phyloP scores from a whole-genome alignment of 768 basidiomycete genomes.

The Mycena olivaceomarginata region DNA sequence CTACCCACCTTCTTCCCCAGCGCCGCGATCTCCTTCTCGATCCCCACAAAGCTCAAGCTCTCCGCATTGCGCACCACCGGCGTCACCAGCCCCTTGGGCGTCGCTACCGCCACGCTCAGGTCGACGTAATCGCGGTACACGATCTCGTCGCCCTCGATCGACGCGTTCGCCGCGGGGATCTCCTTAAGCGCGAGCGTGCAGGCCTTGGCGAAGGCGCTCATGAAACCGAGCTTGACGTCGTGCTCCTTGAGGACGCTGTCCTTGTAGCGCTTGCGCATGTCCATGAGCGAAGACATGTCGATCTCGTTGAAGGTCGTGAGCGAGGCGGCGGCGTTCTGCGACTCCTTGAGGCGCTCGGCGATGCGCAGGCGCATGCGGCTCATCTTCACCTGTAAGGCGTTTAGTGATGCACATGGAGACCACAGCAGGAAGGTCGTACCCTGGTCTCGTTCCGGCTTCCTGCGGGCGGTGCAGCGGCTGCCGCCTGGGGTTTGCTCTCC shows the following conservation, averaged over 20 bases:
- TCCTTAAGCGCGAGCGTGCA: constrained; percentile 90
- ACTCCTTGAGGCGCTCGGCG: constrained; percentile 97
- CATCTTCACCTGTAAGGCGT: constrained; percentile 89
- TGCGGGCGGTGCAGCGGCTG: constrained; percentile 54
- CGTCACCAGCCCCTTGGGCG: constrained; percentile 97
- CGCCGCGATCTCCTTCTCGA: constrained; percentile 94
- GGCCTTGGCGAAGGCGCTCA: constrained; percentile 97
- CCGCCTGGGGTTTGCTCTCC: constrained; percentile 48
- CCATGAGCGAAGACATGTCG: constrained; percentile 97
- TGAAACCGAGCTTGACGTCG: constrained; percentile 98
- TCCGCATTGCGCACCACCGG: constrained; percentile 97
- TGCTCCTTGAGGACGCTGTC: constrained; percentile 92
- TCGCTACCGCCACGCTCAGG: constrained; percentile 96
- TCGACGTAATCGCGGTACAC: constrained; percentile 96
- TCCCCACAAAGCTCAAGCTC: constrained; percentile 88
- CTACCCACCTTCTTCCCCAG: constrained; percentile 92
- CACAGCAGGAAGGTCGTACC: constrained; percentile 59
- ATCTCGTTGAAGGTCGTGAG: constrained; percentile 99
- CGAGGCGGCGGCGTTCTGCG: constrained; percentile 97
- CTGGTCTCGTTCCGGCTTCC: constrained; percentile 89
- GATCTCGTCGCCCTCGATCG: constrained; percentile 95
- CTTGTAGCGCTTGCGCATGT: constrained; percentile 96
- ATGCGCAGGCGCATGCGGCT: constrained; percentile 98
- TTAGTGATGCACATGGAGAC: constrained; percentile 10
- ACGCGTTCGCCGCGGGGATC: constrained; percentile 95